A percentile compares a stretch with the other conserved stretches of the same genome.
These are phyloP conservation scores for Gossypium lobatum DNA, from an alignment of 441 rosid species.

Conservation along the genomic window DNA sequence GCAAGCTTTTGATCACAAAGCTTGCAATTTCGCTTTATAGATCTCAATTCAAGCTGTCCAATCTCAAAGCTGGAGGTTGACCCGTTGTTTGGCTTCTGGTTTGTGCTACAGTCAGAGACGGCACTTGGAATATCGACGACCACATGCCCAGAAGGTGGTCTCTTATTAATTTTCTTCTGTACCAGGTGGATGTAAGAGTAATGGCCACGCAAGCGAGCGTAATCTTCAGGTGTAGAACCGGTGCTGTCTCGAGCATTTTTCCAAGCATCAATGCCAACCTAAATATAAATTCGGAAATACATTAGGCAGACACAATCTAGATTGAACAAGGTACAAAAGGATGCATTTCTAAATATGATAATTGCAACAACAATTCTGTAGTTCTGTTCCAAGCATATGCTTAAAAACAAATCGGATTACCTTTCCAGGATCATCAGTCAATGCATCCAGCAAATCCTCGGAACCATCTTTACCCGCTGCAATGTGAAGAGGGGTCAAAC, in stretches of 20 bases:
- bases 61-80: slow-evolving; percentile 42
- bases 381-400: neutral
- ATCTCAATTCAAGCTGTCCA: slow-evolving; percentile 24
- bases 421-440: slow-evolving; percentile 80
- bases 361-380: neutral
- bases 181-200: slow-evolving; percentile 79
- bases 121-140: slow-evolving; percentile 52
- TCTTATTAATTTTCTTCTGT: slow-evolving; percentile 63
- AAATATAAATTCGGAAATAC: neutral
- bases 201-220: slow-evolving; percentile 86
- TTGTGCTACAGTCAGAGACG: slow-evolving; percentile 16
- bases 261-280: slow-evolving; percentile 96
- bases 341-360: neutral
- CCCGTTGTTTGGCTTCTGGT: slow-evolving; percentile 38
- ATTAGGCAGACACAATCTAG: neutral
- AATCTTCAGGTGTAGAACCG: slow-evolving; percentile 86
- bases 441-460: slow-evolving; percentile 68
- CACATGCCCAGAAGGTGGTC: slow-evolving; percentile 40
- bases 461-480: slow-evolving; percentile 96
- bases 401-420: slow-evolving; percentile 31
- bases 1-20: slow-evolving; percentile 55
- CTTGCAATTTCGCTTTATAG: slow-evolving; percentile 40
- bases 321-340: neutral
- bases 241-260: slow-evolving; percentile 67
- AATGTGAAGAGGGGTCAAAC: slow-evolving; percentile 92